Evolutionary conservation across 1,139 yeast species (phyloP), one percentile per base, ranked within the genome.

Genomic region (Kodamaea derodonti): DNA sequence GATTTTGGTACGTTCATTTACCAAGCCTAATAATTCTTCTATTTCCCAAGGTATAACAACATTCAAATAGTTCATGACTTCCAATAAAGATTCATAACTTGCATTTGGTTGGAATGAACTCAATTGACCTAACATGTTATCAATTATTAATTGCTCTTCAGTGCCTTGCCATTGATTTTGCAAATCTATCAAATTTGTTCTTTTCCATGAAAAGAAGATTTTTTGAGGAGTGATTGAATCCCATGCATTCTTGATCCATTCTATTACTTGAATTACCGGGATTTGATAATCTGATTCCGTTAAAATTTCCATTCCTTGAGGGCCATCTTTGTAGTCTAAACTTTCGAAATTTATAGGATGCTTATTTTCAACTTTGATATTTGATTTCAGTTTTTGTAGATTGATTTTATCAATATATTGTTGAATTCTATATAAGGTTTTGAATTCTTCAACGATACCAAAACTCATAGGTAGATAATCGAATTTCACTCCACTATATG

Each of bases 401-500:
- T 56, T 61, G 35, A 56, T 66, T 62, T 78, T 64, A 24, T 72
- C 77, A 41, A 72, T 58, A 43, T 78, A 80, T 45, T 80, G 85
- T 42, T 75, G 80, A 6, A 75, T 60, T 40, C 86, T 65, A 49
- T 75, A 80, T 30, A 76, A 58, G 10, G 77, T 66, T 44, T 77
- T 77, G 47, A 80, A 76, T 43, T 80, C 85, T 40, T 77, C 80
- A 20, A 76, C 63, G 3, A 79, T 75, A 2, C 86, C 86, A 66
- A 79, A 78, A 43, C 72, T 75, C 68, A 78, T 77, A 2, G 85
- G 85, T 25, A 78, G 54, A 48, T 75, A 78, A 45, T 72, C 73
- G 36, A 67, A 67, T 38, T 60, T 65, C 25, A 60, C 60, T 4
- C 70, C 71, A 34, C 57, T 58, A 37, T 51, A 57, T 7, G 58